Conservation (phyloP, 805 yeast genomes). For the Metschnikowia borealis region DNA sequence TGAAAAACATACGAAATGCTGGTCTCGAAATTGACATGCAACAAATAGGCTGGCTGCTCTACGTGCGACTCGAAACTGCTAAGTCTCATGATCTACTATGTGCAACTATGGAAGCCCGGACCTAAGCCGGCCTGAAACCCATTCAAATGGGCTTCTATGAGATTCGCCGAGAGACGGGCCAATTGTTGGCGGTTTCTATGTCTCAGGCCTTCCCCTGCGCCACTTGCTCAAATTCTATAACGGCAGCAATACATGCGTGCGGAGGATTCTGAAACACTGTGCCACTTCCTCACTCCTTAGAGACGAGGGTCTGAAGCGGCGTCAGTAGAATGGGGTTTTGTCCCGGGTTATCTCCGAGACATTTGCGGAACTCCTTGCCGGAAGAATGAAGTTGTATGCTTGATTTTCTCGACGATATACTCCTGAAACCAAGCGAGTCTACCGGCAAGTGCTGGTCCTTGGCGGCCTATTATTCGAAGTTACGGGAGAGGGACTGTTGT, state of each 20-base stretch:
- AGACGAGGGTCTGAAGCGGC: not conserved
- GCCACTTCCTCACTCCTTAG: not conserved
- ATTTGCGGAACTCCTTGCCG: not conserved
- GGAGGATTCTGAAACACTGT: not conserved
- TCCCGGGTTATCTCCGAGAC: not conserved
- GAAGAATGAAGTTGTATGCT: not conserved
- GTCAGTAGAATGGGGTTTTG: not conserved
- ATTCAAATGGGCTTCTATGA: not conserved
- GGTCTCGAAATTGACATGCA: constrained; percentile 3
- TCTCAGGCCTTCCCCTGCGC: not conserved
- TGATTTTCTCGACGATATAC: not conserved
- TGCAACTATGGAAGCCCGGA: not conserved
- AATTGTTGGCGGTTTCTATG: not conserved
- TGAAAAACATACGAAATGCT: not conserved
- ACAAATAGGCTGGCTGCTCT: not conserved
- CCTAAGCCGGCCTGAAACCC: not conserved
- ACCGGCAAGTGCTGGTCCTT: too few species aligned
- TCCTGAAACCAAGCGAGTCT: not conserved
- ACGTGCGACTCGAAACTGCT: not conserved
- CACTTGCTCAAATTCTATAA: not conserved
- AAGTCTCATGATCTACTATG: not conserved
- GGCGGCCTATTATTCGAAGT: too few species aligned
- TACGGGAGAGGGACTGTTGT: too few species aligned
- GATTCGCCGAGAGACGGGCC: not conserved
- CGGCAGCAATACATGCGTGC: not conserved